Conservation (phyloP, 2,329 filamentous ascomycete genomes). For the Ceratocystis alfenasii region DNA sequence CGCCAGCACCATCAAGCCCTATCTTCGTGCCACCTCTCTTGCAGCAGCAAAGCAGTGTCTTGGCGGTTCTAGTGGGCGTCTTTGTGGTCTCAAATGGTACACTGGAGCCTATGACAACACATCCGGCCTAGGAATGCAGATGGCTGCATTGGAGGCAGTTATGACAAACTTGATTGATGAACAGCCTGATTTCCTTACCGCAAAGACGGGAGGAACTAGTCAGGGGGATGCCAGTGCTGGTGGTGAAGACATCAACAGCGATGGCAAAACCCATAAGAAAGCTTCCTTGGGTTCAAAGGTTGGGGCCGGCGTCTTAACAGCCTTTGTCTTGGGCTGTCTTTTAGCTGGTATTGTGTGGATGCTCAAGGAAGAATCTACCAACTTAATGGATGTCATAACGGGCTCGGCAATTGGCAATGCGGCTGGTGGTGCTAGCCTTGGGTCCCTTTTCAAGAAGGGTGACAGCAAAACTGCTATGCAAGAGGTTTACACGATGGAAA, state of each 20-base stretch:
- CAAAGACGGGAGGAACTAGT: slow-evolving; percentile 47
- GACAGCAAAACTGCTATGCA: slow-evolving; percentile 4
- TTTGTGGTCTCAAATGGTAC: slow-evolving; percentile 52
- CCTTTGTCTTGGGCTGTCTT: slow-evolving; percentile 43
- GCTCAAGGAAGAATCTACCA: slow-evolving; percentile 36
- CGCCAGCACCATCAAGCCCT: slow-evolving; percentile 39
- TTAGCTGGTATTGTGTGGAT: slow-evolving; percentile 42
- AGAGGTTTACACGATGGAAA: background rate
- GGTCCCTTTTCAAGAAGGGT: slow-evolving; percentile 3
- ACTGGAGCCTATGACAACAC: slow-evolving; percentile 44
- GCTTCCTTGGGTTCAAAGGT: slow-evolving; percentile 46
- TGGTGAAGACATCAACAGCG: slow-evolving; percentile 34
- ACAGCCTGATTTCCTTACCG: slow-evolving; percentile 35
- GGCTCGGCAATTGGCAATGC: background rate
- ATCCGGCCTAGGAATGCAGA: slow-evolving; percentile 56
- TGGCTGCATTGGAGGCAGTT: slow-evolving; percentile 55
- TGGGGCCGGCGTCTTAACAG: slow-evolving; percentile 55
- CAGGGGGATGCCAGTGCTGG: slow-evolving; percentile 37
- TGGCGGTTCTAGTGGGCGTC: slow-evolving; percentile 43
- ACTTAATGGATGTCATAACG: background rate
- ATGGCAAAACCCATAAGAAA: slow-evolving; percentile 27
- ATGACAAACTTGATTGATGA: slow-evolving; percentile 47
- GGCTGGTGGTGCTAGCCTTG: background rate
- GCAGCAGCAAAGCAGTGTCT: slow-evolving; percentile 47
- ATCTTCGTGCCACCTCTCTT: slow-evolving; percentile 43